These are phyloP conservation scores for Eimeria falciformis DNA, from an alignment of 169 alveolate species.

Conservation along the genomic window DNA sequence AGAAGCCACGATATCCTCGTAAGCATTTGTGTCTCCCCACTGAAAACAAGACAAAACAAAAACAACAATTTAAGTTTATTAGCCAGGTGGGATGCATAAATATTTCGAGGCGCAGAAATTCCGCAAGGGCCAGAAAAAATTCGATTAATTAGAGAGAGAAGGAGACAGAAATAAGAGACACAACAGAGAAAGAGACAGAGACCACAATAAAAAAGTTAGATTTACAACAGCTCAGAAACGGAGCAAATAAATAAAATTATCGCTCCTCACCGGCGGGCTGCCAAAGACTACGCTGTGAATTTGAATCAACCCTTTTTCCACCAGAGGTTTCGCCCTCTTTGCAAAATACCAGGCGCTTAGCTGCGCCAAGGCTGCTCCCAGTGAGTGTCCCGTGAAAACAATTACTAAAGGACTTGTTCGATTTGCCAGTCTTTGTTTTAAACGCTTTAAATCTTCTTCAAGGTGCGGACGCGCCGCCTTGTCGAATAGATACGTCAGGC, in stretches of 20 bases:
- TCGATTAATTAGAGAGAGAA: neutral
- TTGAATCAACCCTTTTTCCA: slow-evolving; percentile 21
- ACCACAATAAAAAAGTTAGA: neutral
- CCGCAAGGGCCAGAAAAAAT: neutral
- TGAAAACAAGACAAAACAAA: neutral
- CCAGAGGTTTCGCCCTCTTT: slow-evolving; percentile 25
- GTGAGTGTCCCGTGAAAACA: slow-evolving; percentile 58
- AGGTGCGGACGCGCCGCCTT: slow-evolving; percentile 47
- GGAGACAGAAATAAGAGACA: too few relatives aligned
- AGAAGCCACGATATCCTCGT: slow-evolving; percentile 37
- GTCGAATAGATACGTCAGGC: slow-evolving; percentile 43
- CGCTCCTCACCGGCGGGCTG: slow-evolving; percentile 49
- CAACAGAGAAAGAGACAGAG: neutral
- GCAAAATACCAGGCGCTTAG: slow-evolving; percentile 66
- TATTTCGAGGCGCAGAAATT: too few relatives aligned
- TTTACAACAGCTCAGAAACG: neutral
- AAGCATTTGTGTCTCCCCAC: slow-evolving; percentile 51
- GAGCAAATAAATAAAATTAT: neutral
- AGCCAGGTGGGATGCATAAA: too few relatives aligned
- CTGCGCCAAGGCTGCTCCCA: slow-evolving; percentile 67
- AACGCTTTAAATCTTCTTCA: slow-evolving; percentile 16
- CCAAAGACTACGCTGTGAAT: slow-evolving; percentile 62
- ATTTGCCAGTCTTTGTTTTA: slow-evolving; percentile 1
- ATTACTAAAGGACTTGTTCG: slow-evolving; percentile 38
- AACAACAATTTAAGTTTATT: too few relatives aligned